Evolutionary conservation across 257 asterid species (phyloP).

Genomic region (Przewalskia tangutica): DNA sequence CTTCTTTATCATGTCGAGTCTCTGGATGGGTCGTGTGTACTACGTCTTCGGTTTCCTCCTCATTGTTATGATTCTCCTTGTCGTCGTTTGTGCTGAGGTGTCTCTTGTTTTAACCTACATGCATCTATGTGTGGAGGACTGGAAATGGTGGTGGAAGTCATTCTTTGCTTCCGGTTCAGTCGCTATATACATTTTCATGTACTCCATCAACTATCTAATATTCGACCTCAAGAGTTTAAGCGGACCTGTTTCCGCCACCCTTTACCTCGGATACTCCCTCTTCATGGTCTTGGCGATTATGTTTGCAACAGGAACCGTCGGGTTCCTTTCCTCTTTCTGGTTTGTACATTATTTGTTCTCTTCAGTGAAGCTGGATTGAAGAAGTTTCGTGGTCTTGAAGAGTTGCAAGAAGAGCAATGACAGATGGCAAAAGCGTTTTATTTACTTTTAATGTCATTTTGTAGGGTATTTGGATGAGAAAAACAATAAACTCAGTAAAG

Average conservation of each 20-base stretch:
- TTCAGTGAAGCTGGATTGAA: constrained; percentile 74
- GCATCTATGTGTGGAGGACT: constrained; percentile 89
- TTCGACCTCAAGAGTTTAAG: constrained; percentile 84
- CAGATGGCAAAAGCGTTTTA: constrained; percentile 9
- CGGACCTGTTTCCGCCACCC: constrained; percentile 81
- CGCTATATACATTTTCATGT: constrained; percentile 63
- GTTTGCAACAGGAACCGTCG: constrained; percentile 89
- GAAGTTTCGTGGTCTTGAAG: background rate
- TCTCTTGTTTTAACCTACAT: constrained; percentile 83
- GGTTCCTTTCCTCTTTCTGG: constrained; percentile 83
- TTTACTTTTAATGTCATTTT: constrained; percentile 4
- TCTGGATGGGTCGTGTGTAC: constrained; percentile 90
- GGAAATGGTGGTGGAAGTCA: constrained; percentile 98
- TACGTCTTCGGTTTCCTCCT: constrained; percentile 78
- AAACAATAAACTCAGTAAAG: constrained; percentile 11
- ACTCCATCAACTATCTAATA: constrained; percentile 58
- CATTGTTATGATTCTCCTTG: constrained; percentile 51
- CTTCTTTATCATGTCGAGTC: constrained; percentile 83
- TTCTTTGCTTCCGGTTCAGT: constrained; percentile 87
- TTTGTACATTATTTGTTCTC: constrained; percentile 86
- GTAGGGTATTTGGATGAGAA: constrained; percentile 12
- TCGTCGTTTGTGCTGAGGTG: constrained; percentile 85
- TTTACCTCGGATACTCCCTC: constrained; percentile 73
- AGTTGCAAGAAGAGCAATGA: background rate
- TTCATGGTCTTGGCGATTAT: constrained; percentile 74